Evolutionary conservation across 2,329 filamentous ascomycete species (phyloP), one percentile per base, ranked within the genome.

Genomic region (Coccinonectria pachysandricola): DNA sequence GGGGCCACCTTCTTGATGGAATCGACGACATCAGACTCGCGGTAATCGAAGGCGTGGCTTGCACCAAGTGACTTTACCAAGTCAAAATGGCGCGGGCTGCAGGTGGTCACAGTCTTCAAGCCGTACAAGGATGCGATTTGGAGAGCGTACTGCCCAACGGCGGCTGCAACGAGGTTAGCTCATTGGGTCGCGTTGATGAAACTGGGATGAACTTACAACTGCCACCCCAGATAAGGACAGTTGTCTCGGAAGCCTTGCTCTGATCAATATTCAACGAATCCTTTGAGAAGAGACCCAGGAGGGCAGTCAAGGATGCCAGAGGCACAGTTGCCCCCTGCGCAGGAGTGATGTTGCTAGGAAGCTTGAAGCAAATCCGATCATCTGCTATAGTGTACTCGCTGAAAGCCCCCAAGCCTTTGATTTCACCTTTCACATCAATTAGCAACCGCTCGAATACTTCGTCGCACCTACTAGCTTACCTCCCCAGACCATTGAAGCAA

Each of bases 171-270:
- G 8, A 15, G 15, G 18, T 32, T 18, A 28, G 14, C 8, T 14
- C 12, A 4, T 15, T 12, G 12, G 21, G 8, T 21, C 3, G 18
- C 8, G 12, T 5, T 11, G 9, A 2, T 10, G 6, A 6, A 4
- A 10, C 8, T 11, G 3, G 7, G 3, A 6, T 22, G n/a, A 4
- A 48, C 46, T 42, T 46, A 52, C 59, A 61, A 19, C 57, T 61
- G 17, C 58, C 60, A 12, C 56, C 60, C 55, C 56, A 65, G 9
- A 64, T 45, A 5, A 65, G 42, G 4, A 65, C 39, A 4, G 32
- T 25, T 2, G 27, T 27, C 7, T 32, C 24, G 1, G 30, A 17
- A 2, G 23, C 26, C 4, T 30, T 16, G 3, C 24, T 24, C 16
- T 36, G 30, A 30, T 51, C 25, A 30, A 62, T 53, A n/a, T 34